Conservation (phyloP, 2,329 filamentous ascomycete genomes). For the Pseudocercospora musae region DNA sequence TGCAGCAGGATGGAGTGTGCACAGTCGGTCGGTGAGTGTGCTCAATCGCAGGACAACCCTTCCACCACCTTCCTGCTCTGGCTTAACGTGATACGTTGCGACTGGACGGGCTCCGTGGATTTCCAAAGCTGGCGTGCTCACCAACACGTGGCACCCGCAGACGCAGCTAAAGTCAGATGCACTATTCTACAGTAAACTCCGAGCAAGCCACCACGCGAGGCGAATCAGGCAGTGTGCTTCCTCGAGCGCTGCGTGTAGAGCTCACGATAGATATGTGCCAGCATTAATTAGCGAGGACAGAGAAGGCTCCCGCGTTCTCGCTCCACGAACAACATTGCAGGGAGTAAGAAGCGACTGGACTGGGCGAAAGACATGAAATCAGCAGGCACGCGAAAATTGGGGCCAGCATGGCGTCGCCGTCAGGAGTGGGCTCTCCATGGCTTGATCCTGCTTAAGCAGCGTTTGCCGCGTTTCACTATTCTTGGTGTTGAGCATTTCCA, state of each 20-base stretch:
- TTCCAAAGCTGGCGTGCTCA: slow-evolving; percentile 6
- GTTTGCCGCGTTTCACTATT: slow-evolving; percentile 21
- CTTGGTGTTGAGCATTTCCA: slow-evolving; percentile 12
- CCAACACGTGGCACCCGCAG: slow-evolving; percentile 12
- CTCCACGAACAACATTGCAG: too few relatives aligned
- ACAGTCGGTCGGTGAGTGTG: neutral
- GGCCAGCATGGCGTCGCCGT: too few relatives aligned
- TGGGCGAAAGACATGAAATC: too few relatives aligned
- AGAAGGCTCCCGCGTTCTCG: neutral
- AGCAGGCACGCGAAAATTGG: too few relatives aligned
- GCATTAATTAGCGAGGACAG: neutral
- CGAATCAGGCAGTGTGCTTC: neutral
- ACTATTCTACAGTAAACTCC: neutral
- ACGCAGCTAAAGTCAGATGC: neutral
- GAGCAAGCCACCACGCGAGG: neutral
- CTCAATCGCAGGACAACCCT: neutral
- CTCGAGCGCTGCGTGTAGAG: neutral
- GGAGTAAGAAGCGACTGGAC: too few relatives aligned
- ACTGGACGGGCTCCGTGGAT: neutral
- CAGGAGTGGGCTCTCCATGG: too few relatives aligned
- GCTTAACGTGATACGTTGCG: slow-evolving; percentile 1
- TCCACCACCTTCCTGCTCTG: slow-evolving; percentile 10
- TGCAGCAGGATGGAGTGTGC: slow-evolving; percentile 3
- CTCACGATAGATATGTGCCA: neutral
- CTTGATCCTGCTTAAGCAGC: slow-evolving; percentile 11